Base-by-base conservation (phyloP, 1,139 yeast species). In the Blastobotrys capitulatus region DNA sequence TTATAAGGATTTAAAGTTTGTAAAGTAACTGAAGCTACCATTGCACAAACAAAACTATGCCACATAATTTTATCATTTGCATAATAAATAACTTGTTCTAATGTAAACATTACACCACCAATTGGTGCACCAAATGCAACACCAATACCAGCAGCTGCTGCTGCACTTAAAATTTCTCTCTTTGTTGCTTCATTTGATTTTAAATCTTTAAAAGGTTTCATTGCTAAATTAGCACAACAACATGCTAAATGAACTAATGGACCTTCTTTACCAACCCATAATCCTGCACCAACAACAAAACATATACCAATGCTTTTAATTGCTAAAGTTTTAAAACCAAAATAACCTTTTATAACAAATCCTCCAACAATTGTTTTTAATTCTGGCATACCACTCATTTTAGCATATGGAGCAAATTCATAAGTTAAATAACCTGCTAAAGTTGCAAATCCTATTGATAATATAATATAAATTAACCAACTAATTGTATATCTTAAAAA, bases 51-150 rank as follows among this genome's bases (percentile, higher is more conserved):
- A 66, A 86, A 86, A 2, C 89, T 80, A 56, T 79, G 82, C 96
- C 95, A 86, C 82, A 86, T 79, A 55, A 82, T 75, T 52, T 74
- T 76, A 20, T 83, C 80, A 47, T 77, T 76, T 59, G 82, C 79
- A 59, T 77, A 83, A 42, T 82, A 75, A 3, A 84, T 79, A 53
- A 86, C 73, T 53, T 79, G 79, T 60, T 90, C 97, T 29, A 90
- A 69, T 2, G 89, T 86, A 67, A 90, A 90, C 29, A 90, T 67
- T 1, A 90, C 95, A 4, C 97, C 97, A 15, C 97, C 97, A 52
- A 90, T 86, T 1, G 97, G 97, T 0, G 97, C 85, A 50, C 89
- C 89, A 68, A 90, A 90, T 0, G 97, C 97, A 2, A 87, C 90
- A 0, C 96, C 86, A 13, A 90, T 90, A 8, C 97, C 97, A 0